Base-by-base conservation (phyloP, 1,139 yeast genomes). In the Kodamaea plutei region DNA sequence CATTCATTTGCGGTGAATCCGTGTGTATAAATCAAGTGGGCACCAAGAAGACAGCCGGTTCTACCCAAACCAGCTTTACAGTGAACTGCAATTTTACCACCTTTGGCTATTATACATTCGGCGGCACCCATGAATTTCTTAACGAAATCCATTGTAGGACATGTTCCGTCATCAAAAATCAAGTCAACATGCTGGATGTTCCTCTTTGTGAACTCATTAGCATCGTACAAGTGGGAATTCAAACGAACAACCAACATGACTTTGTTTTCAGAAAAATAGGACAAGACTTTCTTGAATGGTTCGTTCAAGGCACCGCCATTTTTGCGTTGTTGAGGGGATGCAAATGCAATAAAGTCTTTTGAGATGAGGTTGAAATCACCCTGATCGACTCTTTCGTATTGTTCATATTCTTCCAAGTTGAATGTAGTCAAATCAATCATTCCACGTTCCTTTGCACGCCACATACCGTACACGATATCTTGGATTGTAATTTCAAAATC, bases 1-100 rank as follows among this genome's bases (percentile, higher is more conserved):
- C 95, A 93, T 58, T 91, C 98, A 50, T 78, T 84, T 5, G 98
- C 98, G 5, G 97, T 91, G 54, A 91, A 91, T 0, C 96, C 96
- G 56, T 91, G 93, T 3, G 96, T 87, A 54, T 91, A 91, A 31
- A 91, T 91, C 41, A 91, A 68, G 58, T 91, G 96, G 2, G 98
- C 98, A 4, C 98, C 98, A 44, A 91, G 91, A 31, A 91, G 72
- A 59, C 98, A 91, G 12, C 98, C 98, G 0, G 98, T 91, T 63
- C 98, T 76, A 13, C 98, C 98, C 38, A 91, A 67, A 6, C 98
- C 98, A 5, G 98, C 98, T 54, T 93, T 91, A 67, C 98, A 91
- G 58, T 91, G 98, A 10, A 91, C 97, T 2, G 98, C 98, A 37
- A 91, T 81, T 52, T 88, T 88, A 10, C 96, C 96, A 8, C 94